Conservation (phyloP, 106 monocot species). For the Dendrobium catenatum region DNA sequence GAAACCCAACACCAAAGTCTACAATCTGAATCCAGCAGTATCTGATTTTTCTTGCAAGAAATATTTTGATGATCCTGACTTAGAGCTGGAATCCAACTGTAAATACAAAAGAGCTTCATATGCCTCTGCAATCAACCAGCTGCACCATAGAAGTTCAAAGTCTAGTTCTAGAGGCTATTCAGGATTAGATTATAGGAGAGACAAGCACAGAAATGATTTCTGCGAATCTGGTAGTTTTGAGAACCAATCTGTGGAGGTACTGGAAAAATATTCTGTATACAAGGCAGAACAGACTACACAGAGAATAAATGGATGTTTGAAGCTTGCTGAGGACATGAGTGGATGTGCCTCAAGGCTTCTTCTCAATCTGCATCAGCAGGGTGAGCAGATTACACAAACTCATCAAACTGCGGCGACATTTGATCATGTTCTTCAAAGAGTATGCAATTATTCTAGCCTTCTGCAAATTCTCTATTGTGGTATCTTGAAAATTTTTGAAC, state of each 20-base stretch:
- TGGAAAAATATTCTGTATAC: not conserved
- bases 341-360: slow-evolving; percentile 1
- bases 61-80: slow-evolving; percentile 1
- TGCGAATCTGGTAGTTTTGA: not conserved
- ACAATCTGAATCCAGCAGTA: not conserved
- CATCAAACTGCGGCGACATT: not conserved
- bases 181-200: not conserved
- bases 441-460: not conserved
- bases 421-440: slow-evolving; percentile 4
- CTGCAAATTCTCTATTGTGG: too few species aligned
- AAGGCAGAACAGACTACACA: slow-evolving; percentile 4
- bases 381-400: slow-evolving; percentile 4
- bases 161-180: not conserved
- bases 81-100: not conserved
- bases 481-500: too few species aligned
- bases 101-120: slow-evolving; percentile 1
- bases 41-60: not conserved
- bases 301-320: slow-evolving; percentile 3
- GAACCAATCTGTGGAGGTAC: not conserved
- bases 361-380: slow-evolving; percentile 7
- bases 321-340: slow-evolving; percentile 6
- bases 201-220: not conserved
- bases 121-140: not conserved
- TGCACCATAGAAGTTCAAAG: too few species aligned
- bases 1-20: not conserved